phyloP scores from a whole-genome alignment of 352 stramenopile genomes.

The Pythium phragmitis region DNA sequence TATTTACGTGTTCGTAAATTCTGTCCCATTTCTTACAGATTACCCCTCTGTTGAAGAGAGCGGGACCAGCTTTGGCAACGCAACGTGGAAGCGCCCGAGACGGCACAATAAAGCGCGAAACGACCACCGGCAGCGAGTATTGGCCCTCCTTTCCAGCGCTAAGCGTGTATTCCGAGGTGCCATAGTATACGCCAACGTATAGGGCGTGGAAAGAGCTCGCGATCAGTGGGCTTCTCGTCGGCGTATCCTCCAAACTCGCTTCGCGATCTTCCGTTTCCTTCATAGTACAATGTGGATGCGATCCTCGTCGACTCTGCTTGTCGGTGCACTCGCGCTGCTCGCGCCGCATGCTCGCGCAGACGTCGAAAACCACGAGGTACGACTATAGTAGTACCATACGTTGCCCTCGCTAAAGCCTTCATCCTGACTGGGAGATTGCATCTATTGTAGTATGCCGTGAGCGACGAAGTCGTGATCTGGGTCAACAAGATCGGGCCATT shows the following conservation, averaged over 20 bases:
- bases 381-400: background rate
- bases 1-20: constrained; percentile 10
- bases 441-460: constrained; percentile 49
- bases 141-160: background rate
- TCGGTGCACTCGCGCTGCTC: constrained; percentile 9
- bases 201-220: constrained; percentile 6
- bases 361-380: constrained; percentile 29
- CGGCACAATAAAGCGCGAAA: background rate
- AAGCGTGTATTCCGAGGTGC: background rate
- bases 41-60: constrained; percentile 21
- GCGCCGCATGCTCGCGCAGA: constrained; percentile 9
- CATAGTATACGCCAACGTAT: background rate
- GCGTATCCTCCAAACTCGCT: background rate
- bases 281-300: constrained; percentile 16
- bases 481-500: constrained; percentile 98
- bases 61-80: constrained; percentile 25
- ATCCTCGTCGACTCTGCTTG: background rate
- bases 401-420: background rate
- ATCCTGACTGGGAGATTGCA: constrained; percentile 1
- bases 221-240: background rate
- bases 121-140: background rate
- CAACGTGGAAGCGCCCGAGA: constrained; percentile 25
- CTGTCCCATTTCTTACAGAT: background rate
- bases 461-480: constrained; percentile 92
- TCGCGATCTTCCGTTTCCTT: background rate